These are phyloP conservation scores for Xylaria intraflava DNA, from an alignment of 495 filamentous ascomycete species.

Conservation along the genomic window DNA sequence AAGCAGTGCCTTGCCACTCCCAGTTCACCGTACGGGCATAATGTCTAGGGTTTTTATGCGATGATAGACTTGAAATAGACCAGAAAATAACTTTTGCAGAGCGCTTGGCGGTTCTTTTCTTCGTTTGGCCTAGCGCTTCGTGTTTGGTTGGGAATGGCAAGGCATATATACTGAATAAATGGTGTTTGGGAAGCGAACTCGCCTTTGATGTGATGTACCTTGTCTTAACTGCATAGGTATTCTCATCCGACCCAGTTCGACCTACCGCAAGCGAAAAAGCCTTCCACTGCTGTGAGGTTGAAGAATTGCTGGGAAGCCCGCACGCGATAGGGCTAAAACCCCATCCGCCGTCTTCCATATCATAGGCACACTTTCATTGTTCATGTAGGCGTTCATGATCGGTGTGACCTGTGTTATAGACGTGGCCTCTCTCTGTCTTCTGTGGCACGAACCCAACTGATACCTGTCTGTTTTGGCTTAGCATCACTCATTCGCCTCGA, in stretches of 20 bases:
- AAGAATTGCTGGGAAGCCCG: background rate
- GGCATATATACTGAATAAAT: background rate
- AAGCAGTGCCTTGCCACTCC: background rate
- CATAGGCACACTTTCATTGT: background rate
- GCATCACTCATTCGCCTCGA: background rate
- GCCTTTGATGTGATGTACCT: background rate
- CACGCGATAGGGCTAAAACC: background rate
- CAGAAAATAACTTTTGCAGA: background rate
- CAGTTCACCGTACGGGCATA: background rate
- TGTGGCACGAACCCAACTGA: background rate
- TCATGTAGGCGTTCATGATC: background rate
- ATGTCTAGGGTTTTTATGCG: background rate
- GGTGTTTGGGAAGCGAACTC: background rate
- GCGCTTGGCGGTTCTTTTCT: background rate
- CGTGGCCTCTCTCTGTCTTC: background rate
- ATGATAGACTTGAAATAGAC: conserved; percentile 7
- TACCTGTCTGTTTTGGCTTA: background rate
- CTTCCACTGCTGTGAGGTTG: background rate
- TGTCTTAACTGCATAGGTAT: too few species aligned
- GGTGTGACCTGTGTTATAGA: too few species aligned
- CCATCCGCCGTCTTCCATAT: background rate
- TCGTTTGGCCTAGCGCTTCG: background rate
- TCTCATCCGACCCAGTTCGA: background rate
- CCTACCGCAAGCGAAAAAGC: background rate
- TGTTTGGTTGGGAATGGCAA: background rate